Base-by-base conservation (phyloP, 768 basidiomycete genomes). In the Scleroderma bovista region DNA sequence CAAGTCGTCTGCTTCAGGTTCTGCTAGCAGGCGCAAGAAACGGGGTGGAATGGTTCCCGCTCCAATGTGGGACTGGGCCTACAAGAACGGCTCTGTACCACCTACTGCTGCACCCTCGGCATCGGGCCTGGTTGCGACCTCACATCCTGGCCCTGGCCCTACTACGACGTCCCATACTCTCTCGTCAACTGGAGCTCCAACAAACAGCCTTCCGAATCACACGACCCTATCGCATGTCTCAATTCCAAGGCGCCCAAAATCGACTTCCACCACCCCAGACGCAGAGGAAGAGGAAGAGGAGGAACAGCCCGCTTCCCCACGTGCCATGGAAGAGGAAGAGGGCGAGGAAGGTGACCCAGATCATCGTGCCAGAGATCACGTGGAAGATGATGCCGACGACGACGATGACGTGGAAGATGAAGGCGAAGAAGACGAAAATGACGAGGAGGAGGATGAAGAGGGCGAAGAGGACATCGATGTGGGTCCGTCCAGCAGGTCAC, bases 61-160 rank as follows among this genome's bases (percentile, higher is more conserved):
- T 32, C 80, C 80, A 47, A 91, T 90, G 86, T 91, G 88, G 89
- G 87, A 78, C 22, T 92, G 89, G 88, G 87, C 82, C 13, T 75
- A 76, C 57, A 81, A 80, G 63, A 73, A 68, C 44, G 65, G 54
- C 2, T 38, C 50, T 11, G 51, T n/a, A 69, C 47, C 58, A 16
- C 48, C 61, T 40, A 33, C 51, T 12, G 39, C 55, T 20, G 36
- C 54, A 8, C 47, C 51, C 15, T 32, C 52, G 24, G 13, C 36
- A 4, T 34, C 46, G 11, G 40, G 6, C 7, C 12, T n/a, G 24
- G 17, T n/a, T 17, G 17, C 44, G 1, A 20, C 17, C 44, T 19
- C 31, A n/a, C 44, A 32, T 33, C 32, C 31, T 20, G 39, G 7
- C 2, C 50, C 51, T 34, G 46, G 54, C 29, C 29, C 56, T 6